Base-by-base conservation (phyloP, 2,329 filamentous ascomycete genomes). In the Metarhizium album region DNA sequence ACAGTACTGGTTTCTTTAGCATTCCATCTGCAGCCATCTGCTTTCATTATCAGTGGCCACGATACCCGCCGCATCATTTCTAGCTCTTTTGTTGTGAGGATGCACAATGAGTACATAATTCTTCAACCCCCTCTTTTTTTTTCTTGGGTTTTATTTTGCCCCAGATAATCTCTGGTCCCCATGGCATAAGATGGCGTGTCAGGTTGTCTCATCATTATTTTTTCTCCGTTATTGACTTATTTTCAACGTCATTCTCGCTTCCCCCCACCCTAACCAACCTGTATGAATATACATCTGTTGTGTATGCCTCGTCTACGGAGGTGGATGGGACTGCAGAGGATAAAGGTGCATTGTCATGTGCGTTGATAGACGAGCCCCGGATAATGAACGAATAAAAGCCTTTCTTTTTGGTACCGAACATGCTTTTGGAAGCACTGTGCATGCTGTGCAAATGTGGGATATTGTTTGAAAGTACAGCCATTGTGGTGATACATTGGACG, bases 101-200 rank as follows among this genome's bases (percentile, higher is more conserved):
- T 45, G 40, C 20, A 45, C 27, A 33, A 27, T 7, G 22, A 42
- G 37, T 20, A 48, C 11, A 23, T 13, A 48, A 29, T 43, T 23
- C 7, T 24, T n/a, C n/a, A n/a, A 20, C n/a, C 29, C 24, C 37
- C 20, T 33, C 33, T 46, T 33, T 29, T 29, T 29, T 33, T 46
- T 46, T 33, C n/a, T n/a, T n/a, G n/a, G n/a, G n/a, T n/a, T n/a
- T n/a, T n/a, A n/a, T n/a, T n/a, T n/a, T n/a, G n/a, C n/a, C n/a
- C 4, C 9, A 24, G 33, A 33, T 33, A 27, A 14, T 46, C 27
- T 33, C 24, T 24, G 22, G 40, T 24, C 20, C 31, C n/a, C 22
- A 31, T 38, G 42, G 48, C 48, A 50, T 50, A 16, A 40, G 46
- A 50, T 8, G 48, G 48, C 48, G 48, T 46, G 43, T 6, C 7